Percentiles rank a stretch among this genome's conserved stretches.
phyloP scores from a whole-genome alignment of 164 flowering plant genomes.

The Vitis vinifera region ASM3070453v1 NC_081818.1:643001-643500 shows the following conservation, averaged over 20 bases:
- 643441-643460: slow-evolving; percentile 48
- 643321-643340: slow-evolving; percentile 72
- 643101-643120: slow-evolving; percentile 56
- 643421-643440: slow-evolving; percentile 47
- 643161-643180: slow-evolving; percentile 54
- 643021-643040: slow-evolving; percentile 56
- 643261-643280: not conserved
- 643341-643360: slow-evolving; percentile 68
- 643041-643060: slow-evolving; percentile 61
- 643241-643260: too few species aligned
- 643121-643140: slow-evolving; percentile 66
- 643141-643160: slow-evolving; percentile 74
- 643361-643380: slow-evolving; percentile 61
- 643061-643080: slow-evolving; percentile 39
- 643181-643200: slow-evolving; percentile 58
- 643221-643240: too few species aligned
- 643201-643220: slow-evolving; percentile 57
- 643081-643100: slow-evolving; percentile 60
- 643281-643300: not conserved
- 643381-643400: slow-evolving; percentile 66
- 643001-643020: slow-evolving; percentile 52
- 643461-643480: slow-evolving; percentile 47
- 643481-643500: slow-evolving; percentile 37
- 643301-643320: slow-evolving; percentile 61
- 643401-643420: slow-evolving; percentile 65